These are phyloP conservation scores for Urtica urens DNA, from an alignment of 306 rosid species.

Conservation along the genomic window DNA sequence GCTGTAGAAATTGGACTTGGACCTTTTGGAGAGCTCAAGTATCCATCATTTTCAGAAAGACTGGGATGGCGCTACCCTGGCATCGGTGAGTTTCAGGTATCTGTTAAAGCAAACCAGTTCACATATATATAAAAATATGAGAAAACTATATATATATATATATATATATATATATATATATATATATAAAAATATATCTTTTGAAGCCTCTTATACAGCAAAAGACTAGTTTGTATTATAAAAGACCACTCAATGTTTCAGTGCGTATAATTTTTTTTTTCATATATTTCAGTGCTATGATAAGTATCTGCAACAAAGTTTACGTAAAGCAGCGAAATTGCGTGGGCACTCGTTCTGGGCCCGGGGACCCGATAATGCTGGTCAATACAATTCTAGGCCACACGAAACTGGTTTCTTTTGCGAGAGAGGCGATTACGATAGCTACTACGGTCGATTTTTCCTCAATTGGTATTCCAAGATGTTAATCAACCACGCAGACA, in stretches of 20 bases:
- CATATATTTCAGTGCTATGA: slow-evolving; percentile 69
- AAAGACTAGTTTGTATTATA: not conserved
- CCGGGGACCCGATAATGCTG: slow-evolving; percentile 93
- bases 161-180: too few relatives aligned
- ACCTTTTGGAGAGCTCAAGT: slow-evolving; percentile 87
- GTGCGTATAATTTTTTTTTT: slow-evolving; percentile 2
- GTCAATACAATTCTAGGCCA: slow-evolving; percentile 82
- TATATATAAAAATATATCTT: too few relatives aligned
- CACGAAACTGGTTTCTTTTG: slow-evolving; percentile 95
- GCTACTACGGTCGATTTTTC: slow-evolving; percentile 95
- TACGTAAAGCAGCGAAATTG: slow-evolving; percentile 66
- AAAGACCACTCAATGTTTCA: too few relatives aligned
- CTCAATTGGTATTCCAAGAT: slow-evolving; percentile 88
- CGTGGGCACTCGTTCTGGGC: slow-evolving; percentile 96
- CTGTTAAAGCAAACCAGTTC: slow-evolving; percentile 21
- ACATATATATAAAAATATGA: too few relatives aligned
- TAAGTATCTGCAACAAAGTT: slow-evolving; percentile 72
- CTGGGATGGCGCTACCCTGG: slow-evolving; percentile 99
- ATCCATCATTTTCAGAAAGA: slow-evolving; percentile 84
- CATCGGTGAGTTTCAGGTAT: slow-evolving; percentile 99
- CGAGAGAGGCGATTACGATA: slow-evolving; percentile 93
- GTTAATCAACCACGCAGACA: slow-evolving; percentile 76
- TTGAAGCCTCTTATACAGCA: too few relatives aligned
- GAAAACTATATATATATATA: too few relatives aligned
- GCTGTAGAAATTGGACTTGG: slow-evolving; percentile 88